phyloP scores from a whole-genome alignment of 169 alveolate species.

The Toxoplasma gondii region DNA sequence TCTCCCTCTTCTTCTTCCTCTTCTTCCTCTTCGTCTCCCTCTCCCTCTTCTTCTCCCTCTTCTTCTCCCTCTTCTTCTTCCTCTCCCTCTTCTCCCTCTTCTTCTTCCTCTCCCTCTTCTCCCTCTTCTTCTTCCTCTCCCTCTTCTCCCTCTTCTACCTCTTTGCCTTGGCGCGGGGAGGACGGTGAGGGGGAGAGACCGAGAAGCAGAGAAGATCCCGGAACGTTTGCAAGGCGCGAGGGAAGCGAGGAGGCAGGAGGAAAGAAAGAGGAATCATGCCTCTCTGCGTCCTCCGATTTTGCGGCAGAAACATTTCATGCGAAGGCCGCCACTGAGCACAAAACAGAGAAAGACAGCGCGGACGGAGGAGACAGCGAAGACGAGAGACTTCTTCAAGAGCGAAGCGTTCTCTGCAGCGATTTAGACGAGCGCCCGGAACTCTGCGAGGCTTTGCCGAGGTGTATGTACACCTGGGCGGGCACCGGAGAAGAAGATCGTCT shows the following conservation, averaged over 20 bases:
- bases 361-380: background rate
- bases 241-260: no score
- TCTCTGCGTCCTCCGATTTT: no score
- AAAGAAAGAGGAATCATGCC: no score
- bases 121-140: background rate
- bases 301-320: no score
- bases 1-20: background rate
- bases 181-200: background rate
- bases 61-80: background rate
- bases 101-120: background rate
- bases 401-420: background rate
- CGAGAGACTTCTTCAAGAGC: background rate
- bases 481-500: background rate
- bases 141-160: background rate
- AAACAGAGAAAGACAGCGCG: background rate
- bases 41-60: background rate
- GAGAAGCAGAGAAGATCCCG: background rate
- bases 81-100: background rate
- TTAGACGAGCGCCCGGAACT: background rate
- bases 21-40: background rate
- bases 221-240: no score
- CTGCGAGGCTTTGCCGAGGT: slow-evolving; percentile 3
- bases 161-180: background rate
- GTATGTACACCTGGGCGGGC: slow-evolving; percentile 13
- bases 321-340: background rate